phyloP scores from a whole-genome alignment of 1,284 basidiomycete genomes.

The Porphyrellus sp. region DNA sequence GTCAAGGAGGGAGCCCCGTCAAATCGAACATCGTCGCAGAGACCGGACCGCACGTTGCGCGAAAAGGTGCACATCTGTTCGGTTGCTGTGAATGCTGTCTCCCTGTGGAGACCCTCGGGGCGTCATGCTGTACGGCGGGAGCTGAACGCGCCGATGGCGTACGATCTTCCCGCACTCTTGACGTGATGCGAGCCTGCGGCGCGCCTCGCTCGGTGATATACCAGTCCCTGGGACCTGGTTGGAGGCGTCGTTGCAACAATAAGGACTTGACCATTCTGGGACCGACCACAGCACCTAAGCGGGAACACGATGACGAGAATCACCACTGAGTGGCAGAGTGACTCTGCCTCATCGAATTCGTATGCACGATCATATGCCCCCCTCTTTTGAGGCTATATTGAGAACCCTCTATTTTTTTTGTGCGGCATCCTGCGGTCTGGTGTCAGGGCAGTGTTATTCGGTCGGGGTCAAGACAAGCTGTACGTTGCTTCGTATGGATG shows the following conservation, averaged over 20 bases:
- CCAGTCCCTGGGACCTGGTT: background rate
- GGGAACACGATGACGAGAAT: background rate
- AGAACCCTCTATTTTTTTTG: background rate
- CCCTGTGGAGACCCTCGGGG: background rate
- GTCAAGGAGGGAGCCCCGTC: constrained; percentile 1
- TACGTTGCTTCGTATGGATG: background rate
- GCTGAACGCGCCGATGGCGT: too few species aligned
- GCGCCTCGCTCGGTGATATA: background rate
- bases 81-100: background rate
- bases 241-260: constrained; percentile 9
- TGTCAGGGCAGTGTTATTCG: background rate
- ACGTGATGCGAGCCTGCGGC: background rate
- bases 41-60: background rate
- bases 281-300: background rate
- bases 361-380: background rate
- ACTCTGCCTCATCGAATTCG: background rate
- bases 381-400: background rate
- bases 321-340: background rate
- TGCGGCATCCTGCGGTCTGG: background rate
- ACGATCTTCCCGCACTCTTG: too few species aligned
- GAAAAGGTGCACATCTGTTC: constrained; percentile 8
- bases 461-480: too few species aligned
- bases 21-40: background rate
- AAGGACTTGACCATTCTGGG: background rate
- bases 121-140: background rate